Conservation (phyloP, 2,329 filamentous ascomycete genomes). For the Cytospora paraplurivora region DNA sequence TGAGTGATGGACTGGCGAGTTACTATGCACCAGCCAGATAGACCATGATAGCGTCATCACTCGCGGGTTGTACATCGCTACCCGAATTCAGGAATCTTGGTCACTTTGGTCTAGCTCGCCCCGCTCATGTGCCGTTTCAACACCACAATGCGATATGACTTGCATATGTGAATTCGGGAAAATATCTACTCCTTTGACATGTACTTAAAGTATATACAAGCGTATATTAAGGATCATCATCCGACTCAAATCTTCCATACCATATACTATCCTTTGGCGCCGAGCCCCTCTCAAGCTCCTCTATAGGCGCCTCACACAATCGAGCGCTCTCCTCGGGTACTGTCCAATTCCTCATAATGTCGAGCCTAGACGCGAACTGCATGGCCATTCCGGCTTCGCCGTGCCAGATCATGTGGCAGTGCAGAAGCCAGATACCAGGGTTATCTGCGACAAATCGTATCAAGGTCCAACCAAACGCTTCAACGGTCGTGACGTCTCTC, state of each 20-base stretch:
- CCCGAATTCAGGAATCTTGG: no score
- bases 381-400: slow-evolving; percentile 43
- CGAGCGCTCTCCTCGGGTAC: slow-evolving; percentile 48
- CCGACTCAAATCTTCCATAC: slow-evolving; percentile 38
- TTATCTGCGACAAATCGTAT: slow-evolving; percentile 53
- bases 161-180: background rate
- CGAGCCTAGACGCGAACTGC: slow-evolving; percentile 48
- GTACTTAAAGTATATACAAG: background rate
- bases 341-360: slow-evolving; percentile 45
- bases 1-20: background rate
- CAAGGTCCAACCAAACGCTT: slow-evolving; percentile 53
- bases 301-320: slow-evolving; percentile 46
- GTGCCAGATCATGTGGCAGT: slow-evolving; percentile 46
- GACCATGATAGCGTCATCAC: no score
- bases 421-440: slow-evolving; percentile 48
- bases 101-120: no score
- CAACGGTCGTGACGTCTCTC: slow-evolving; percentile 48
- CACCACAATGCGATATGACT: background rate
- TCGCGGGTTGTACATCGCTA: no score
- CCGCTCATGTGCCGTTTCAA: no score
- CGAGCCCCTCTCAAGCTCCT: slow-evolving; percentile 51
- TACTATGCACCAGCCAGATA: no score
- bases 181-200: no score
- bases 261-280: slow-evolving; percentile 53
- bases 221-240: slow-evolving; percentile 25